Percentiles rank a stretch among this genome's conserved stretches.
phyloP scores from a whole-genome alignment of 2,329 filamentous ascomycete genomes.

The Colletotrichum gigasporum region DNA sequence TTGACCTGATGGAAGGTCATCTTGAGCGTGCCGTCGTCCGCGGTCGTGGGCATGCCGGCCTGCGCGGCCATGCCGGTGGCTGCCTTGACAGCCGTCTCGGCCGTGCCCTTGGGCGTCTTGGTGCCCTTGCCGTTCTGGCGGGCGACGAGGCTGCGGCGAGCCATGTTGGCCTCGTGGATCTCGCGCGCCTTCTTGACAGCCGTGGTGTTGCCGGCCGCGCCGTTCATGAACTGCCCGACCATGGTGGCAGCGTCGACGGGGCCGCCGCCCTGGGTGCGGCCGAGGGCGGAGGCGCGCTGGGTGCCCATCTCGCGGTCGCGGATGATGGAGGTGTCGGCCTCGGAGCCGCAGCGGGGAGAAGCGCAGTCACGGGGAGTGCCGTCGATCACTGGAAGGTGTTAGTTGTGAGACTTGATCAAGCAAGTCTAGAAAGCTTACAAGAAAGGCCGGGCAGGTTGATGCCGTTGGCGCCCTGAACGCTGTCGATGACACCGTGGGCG shows the following conservation, averaged over 20 bases:
- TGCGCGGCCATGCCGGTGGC: slow-evolving; percentile 67
- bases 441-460: slow-evolving; percentile 68
- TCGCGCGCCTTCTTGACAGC: slow-evolving; percentile 47
- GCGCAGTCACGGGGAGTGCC: slow-evolving; percentile 75
- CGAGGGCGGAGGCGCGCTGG: slow-evolving; percentile 64
- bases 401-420: neutral
- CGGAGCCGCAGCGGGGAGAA: slow-evolving; percentile 67
- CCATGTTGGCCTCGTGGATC: slow-evolving; percentile 53
- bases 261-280: slow-evolving; percentile 68
- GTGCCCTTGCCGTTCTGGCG: slow-evolving; percentile 30
- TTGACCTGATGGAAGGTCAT: slow-evolving; percentile 77
- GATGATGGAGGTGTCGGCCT: slow-evolving; percentile 76
- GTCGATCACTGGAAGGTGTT: slow-evolving; percentile 58
- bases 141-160: slow-evolving; percentile 29
- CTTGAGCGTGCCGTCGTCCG: slow-evolving; percentile 72
- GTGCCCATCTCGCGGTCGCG: slow-evolving; percentile 65
- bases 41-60: slow-evolving; percentile 74
- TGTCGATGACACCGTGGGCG: slow-evolving; percentile 67
- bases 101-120: slow-evolving; percentile 37
- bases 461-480: slow-evolving; percentile 67
- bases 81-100: slow-evolving; percentile 62
- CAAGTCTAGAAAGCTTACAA: slow-evolving; percentile 1
- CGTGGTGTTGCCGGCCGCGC: slow-evolving; percentile 45
- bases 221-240: slow-evolving; percentile 68
- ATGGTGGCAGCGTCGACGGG: slow-evolving; percentile 66